Evolutionary conservation across 495 filamentous ascomycete genomes (phyloP).

Genomic region (Penicillium dipodomyicola): DNA sequence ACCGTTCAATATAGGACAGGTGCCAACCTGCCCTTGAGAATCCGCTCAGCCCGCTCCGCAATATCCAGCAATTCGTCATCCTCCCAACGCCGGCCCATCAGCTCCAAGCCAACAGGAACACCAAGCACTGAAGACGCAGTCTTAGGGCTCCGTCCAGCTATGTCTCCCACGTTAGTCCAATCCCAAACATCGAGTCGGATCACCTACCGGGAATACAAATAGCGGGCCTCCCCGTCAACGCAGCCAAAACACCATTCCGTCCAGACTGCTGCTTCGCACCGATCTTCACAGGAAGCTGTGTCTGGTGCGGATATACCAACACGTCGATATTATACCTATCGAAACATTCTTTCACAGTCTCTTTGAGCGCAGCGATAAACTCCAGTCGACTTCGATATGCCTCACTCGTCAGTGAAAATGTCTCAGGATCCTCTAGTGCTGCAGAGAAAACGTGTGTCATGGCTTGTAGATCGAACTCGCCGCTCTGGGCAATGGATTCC

Average conservation of each 20-base stretch:
- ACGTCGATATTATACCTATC: slow-evolving; percentile 49
- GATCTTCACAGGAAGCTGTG: slow-evolving; percentile 58
- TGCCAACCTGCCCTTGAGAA: slow-evolving; percentile 46
- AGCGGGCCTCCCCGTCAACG: slow-evolving; percentile 61
- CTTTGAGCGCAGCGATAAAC: slow-evolving; percentile 48
- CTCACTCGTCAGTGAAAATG: slow-evolving; percentile 42
- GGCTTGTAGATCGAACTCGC: slow-evolving; percentile 46
- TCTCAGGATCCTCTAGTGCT: slow-evolving; percentile 11
- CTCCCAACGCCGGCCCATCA: slow-evolving; percentile 53
- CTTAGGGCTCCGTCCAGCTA: slow-evolving; percentile 45
- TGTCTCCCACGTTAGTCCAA: slow-evolving; percentile 3
- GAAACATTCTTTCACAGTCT: slow-evolving; percentile 49
- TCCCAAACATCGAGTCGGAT: not conserved
- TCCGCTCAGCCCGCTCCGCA: slow-evolving; percentile 37
- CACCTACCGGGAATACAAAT: slow-evolving; percentile 54
- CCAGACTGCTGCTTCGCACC: slow-evolving; percentile 54
- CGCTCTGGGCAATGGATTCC: slow-evolving; percentile 55
- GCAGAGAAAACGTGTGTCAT: slow-evolving; percentile 46
- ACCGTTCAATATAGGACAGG: slow-evolving; percentile 37
- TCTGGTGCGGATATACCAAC: slow-evolving; percentile 64
- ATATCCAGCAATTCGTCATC: slow-evolving; percentile 55
- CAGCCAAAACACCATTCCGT: slow-evolving; percentile 64
- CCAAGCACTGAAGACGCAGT: slow-evolving; percentile 50
- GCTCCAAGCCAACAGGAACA: slow-evolving; percentile 63
- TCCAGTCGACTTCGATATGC: slow-evolving; percentile 43